Evolutionary conservation across 257 asterid species (phyloP).

Genomic region (Solanum sejunctum): DNA sequence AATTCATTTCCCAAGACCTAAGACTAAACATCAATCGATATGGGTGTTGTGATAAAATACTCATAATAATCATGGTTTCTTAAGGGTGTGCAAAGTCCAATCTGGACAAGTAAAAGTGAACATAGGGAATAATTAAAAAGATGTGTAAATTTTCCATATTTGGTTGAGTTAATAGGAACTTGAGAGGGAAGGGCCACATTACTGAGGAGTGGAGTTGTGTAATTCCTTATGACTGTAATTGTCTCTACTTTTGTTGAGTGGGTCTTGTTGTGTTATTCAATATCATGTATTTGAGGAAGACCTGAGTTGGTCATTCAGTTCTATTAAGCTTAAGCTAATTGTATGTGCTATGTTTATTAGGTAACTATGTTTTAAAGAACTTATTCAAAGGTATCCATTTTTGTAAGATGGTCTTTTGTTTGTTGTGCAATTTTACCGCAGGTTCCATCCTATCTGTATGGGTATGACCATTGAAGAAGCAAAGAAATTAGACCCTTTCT

Average conservation of each 20-base stretch:
- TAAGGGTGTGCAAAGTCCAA: not conserved
- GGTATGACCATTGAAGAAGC: constrained; percentile 20
- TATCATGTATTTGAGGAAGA: not conserved
- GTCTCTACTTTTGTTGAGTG: not conserved
- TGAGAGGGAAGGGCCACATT: not conserved
- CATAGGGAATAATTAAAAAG: not conserved
- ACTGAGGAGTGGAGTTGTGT: not conserved
- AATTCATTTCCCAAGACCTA: not conserved
- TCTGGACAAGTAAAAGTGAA: not conserved
- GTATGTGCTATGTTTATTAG: not conserved
- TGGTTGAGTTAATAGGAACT: not conserved
- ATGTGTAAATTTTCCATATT: not conserved
- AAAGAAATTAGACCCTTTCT: constrained; percentile 64
- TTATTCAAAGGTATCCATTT: not conserved
- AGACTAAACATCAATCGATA: not conserved
- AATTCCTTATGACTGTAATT: not conserved
- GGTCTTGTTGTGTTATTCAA: not conserved
- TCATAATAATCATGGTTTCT: not conserved
- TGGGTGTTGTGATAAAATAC: not conserved
- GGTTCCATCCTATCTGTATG: constrained; percentile 93
- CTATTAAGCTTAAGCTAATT: not conserved
- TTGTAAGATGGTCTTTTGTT: not conserved
- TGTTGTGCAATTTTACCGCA: constrained; percentile 10
- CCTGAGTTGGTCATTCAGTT: not conserved
- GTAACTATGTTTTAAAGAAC: not conserved